A percentile compares a stretch with the other conserved stretches of the same genome.
phyloP scores from a whole-genome alignment of 2,329 filamentous ascomycete genomes.

The Hawksworthiomyces lignivorus region DNA sequence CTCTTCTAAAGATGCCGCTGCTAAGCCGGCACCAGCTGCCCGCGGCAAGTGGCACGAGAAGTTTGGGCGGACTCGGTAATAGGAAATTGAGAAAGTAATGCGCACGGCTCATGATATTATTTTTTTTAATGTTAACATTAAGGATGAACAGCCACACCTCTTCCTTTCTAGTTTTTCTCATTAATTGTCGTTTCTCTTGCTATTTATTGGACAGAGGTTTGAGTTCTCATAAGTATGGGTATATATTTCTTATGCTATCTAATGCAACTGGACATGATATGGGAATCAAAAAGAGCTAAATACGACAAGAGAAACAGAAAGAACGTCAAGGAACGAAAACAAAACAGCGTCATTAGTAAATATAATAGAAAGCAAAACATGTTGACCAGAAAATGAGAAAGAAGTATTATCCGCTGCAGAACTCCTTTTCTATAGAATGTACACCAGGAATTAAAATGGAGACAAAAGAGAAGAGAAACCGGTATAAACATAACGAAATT shows the following conservation, averaged over 20 bases:
- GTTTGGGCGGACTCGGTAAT: constrained; percentile 41
- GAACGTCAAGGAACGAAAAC: neutral
- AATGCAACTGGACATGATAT: neutral
- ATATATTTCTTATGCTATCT: neutral
- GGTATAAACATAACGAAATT: neutral
- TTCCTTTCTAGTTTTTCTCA: no score
- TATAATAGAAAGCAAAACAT: no score
- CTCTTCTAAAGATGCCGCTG: no score
- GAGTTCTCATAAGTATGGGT: neutral
- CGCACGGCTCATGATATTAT: no score
- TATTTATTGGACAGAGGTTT: neutral
- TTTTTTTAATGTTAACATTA: no score
- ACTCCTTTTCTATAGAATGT: no score
- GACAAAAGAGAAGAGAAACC: neutral
- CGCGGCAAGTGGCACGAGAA: constrained; percentile 55
- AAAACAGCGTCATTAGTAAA: no score
- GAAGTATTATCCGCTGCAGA: no score
- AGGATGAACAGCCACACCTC: no score
- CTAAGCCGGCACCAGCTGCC: constrained; percentile 17
- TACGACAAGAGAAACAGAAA: neutral
- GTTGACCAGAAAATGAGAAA: no score
- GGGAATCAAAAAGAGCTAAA: neutral
- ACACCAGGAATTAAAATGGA: no score
- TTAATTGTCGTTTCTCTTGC: neutral
- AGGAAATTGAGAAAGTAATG: no score